Evolutionary conservation across 768 basidiomycete species (phyloP), one percentile per base, ranked within the genome.

Genomic region (Hydnum rufescens): DNA sequence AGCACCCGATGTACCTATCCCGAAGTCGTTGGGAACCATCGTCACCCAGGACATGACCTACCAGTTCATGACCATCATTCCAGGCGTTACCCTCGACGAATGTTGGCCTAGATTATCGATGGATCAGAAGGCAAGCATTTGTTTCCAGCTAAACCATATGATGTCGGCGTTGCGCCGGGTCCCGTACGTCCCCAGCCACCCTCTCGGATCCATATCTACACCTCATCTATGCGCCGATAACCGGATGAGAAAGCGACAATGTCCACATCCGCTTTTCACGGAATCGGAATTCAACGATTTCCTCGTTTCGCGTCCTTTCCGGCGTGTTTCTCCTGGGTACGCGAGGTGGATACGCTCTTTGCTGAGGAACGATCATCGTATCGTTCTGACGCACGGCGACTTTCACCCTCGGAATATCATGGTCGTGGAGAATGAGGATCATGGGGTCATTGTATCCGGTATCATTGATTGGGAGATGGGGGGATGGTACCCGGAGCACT

Each of bases 81-180:
- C 58, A 5, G 58, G 58, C 34, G 34, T 16, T n/a, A 55, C 58
- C 16, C 42, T 58, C 53, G 58, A 59, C 29, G 49, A 23, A 13
- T 53, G 57, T n/a, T 58, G 58, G 58, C 46, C 51, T 19, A 36
- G 51, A n/a, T 44, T 56, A 30, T 42, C 49, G 16, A 26, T 32
- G 22, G 30, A 46, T 19, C 30, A 19, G 32, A 58, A 59, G 51
- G 22, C 26, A 23, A 47, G 32, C 36, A 39, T 39, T 8, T 8
- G 8, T 8, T 39, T 19, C 19, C 36, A 39, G 36, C 36, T 39
- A 8, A 39, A 39, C 36, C 13, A 39, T 39, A 39, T 39, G 36
- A 8, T 39, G 8, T 39, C 36, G 13, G 36, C 36, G 13, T 19
- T 39, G 19, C 36, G 36, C 8, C 8, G 19, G 19, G 36, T 39